Evolutionary conservation across 139 green algal genomes (phyloP), one percentile per base, ranked within the genome.

Genomic region (Chlamydomonas sphaeroides): DNA sequence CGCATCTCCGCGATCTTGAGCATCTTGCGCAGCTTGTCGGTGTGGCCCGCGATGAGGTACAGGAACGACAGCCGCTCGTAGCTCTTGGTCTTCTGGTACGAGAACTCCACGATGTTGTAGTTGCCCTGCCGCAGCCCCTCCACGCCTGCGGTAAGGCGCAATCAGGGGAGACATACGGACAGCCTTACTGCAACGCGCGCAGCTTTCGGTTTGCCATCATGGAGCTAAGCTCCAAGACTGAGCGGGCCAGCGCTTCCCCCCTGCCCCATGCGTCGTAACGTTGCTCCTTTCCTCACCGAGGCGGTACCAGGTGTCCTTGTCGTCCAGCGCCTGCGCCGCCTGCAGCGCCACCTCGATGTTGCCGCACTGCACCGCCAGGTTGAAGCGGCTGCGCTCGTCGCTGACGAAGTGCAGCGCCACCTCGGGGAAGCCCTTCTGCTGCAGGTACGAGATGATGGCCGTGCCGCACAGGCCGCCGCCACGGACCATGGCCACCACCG

Each of bases 51-150:
- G 89, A 99, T 97, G 82, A 99, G 95, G 90, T 99, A 99, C 83
- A 99, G 91, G 93, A 99, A 99, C 21, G 92, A 94, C n/a, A 99
- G 95, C 69, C 96, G 95, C 84, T 99, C 97, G 80, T 95, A 99
- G 87, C 93, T 95, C 91, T 99, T 99, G 68, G 95, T 99, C 90
- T 98, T 98, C 92, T 99, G 97, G 90, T 99, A 99, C 61, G 89
- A 92, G 88, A 96, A 99, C 93, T 99, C 97, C 73, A 98, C 97
- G 42, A 99, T 98, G 88, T 98, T 91, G 87, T 97, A 92, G 92
- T 99, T 99, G 84, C 97, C 97, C 81, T 95, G 92, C 17, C 89
- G 88, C 85, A 95, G 88, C 17, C 88, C 91, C 88, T 94, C 91
- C 33, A 93, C 74, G 41, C 83, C 83, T 88, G 75, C 4, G 28